Conservation (phyloP, 306 rosid species). For the Vicia villosa region DNA sequence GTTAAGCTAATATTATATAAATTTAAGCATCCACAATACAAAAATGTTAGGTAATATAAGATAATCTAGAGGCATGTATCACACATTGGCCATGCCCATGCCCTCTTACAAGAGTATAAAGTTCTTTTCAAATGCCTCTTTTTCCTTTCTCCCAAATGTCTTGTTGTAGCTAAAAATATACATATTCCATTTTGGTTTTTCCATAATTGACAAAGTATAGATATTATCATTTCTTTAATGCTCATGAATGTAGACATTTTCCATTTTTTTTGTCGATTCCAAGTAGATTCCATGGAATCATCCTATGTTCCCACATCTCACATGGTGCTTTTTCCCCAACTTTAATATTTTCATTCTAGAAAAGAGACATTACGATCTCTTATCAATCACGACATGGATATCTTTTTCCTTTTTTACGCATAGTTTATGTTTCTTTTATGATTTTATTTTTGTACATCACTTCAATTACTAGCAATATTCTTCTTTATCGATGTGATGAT, state of each 20-base stretch:
- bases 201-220: neutral
- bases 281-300: slow-evolving; percentile 55
- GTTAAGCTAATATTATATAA: too few relatives aligned
- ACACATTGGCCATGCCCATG: too few relatives aligned
- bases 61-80: too few relatives aligned
- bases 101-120: too few relatives aligned
- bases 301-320: slow-evolving; percentile 35
- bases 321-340: neutral
- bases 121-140: too few relatives aligned
- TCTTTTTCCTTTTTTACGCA: neutral
- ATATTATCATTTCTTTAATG: neutral
- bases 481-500: too few relatives aligned
- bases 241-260: slow-evolving; percentile 33
- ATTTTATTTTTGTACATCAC: neutral
- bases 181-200: neutral
- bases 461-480: too few relatives aligned
- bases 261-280: slow-evolving; percentile 32
- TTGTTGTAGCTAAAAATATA: neutral
- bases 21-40: too few relatives aligned
- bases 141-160: neutral
- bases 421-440: neutral
- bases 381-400: slow-evolving; percentile 10
- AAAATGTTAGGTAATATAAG: too few relatives aligned
- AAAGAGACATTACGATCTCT: slow-evolving; percentile 18
- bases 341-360: slow-evolving; percentile 18